Evolutionary conservation across 1,284 basidiomycete species (phyloP), one percentile per base, ranked within the genome.

Genomic region (Stygiomarasmius scandens): DNA sequence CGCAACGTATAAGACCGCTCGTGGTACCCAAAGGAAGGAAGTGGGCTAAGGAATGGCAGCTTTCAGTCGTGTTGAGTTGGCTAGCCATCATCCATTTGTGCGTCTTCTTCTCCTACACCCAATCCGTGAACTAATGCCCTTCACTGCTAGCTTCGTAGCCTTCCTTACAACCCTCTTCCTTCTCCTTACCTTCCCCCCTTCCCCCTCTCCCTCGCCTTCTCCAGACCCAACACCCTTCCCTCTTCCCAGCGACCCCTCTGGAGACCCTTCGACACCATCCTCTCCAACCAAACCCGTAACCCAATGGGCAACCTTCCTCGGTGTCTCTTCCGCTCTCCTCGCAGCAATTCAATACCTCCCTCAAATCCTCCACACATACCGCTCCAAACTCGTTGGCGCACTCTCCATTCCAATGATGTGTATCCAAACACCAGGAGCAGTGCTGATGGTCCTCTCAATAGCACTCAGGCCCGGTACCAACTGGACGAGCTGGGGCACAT

Each of bases 381-480:
- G 77, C 6, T 76, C 84, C 38, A 89, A 88, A 66, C 82, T 96
- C 6, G 96, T 98, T 8, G 96, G 95, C 10, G 94, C 95, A 1
- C 78, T 98, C 22, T 95, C 90, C 65, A 91, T 98, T 62, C 89
- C 89, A 1, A 97, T 94, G 84, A 98, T 99, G 96, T 77, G 85
- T 47, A 90, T 99, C 22, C 96, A 99, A 74, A 94, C 89, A 6
- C 96, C 96, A 0, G 96, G 96, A 2, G 90, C 92, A 0, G 79
- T 94, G 20, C 72, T 95, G 38, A 98, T 99, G 85, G 90, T 95
- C 12, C 70, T 91, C 41, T 93, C 91, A 60, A 90, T 97, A 61
- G 90, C 88, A 9, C 71, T 92, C n/a, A 74, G 87, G 80, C 89
- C 88, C 2, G 90, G 90, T 0, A 94, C 92, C 0, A 86, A 95